These are phyloP conservation scores for Skeletonema potamos DNA, from an alignment of 108 stramenopile genomes.

Conservation along the genomic window DNA sequence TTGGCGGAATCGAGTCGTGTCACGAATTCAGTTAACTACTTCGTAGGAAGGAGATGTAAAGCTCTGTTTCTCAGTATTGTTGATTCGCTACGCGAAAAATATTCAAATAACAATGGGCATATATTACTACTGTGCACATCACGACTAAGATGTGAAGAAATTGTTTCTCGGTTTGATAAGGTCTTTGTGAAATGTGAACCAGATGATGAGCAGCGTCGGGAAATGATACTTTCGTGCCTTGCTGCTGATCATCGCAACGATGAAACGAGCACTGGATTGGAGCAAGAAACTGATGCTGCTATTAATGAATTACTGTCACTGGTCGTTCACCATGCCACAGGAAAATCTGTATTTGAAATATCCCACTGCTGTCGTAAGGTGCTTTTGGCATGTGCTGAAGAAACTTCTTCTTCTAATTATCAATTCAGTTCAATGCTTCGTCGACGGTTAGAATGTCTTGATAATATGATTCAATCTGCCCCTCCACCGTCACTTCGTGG, in stretches of 20 bases:
- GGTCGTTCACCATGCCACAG: slow-evolving; percentile 52
- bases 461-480: slow-evolving; percentile 39
- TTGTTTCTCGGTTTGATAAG: slow-evolving; percentile 56
- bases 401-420: not conserved
- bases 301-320: slow-evolving; percentile 26
- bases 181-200: slow-evolving; percentile 46
- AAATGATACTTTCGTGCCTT: slow-evolving; percentile 37
- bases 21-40: slow-evolving; percentile 1
- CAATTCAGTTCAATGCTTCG: not conserved
- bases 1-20: not conserved
- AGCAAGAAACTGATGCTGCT: not conserved
- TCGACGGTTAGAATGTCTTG: slow-evolving; percentile 43
- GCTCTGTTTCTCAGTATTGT: slow-evolving; percentile 41
- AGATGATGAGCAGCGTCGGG: slow-evolving; percentile 47
- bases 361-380: slow-evolving; percentile 67
- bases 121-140: slow-evolving; percentile 65
- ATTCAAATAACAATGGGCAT: slow-evolving; percentile 11
- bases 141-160: slow-evolving; percentile 28
- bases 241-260: not conserved
- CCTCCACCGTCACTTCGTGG: slow-evolving; percentile 62
- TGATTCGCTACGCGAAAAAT: slow-evolving; percentile 31
- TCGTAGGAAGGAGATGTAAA: slow-evolving; percentile 36
- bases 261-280: not conserved
- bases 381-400: slow-evolving; percentile 10
- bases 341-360: slow-evolving; percentile 62